A percentile compares a stretch with the other conserved stretches of the same genome.
phyloP scores from a whole-genome alignment of 2,329 filamentous ascomycete species.

The Ambrosiella xylebori region DNA sequence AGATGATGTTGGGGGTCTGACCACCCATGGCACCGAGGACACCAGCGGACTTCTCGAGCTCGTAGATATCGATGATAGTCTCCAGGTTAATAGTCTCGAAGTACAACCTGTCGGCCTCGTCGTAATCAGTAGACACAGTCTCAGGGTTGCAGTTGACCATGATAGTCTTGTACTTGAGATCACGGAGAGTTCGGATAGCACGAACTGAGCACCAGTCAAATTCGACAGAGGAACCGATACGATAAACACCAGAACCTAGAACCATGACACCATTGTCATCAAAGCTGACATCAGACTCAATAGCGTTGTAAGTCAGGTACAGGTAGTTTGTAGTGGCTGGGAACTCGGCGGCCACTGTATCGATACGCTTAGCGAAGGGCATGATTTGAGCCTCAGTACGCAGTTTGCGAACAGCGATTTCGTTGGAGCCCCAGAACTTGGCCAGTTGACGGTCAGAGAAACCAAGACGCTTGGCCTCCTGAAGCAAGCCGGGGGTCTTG shows the following conservation, averaged over 20 bases:
- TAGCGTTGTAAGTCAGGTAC: constrained; percentile 88
- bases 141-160: constrained; percentile 95
- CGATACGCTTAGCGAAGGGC: constrained; percentile 92
- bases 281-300: constrained; percentile 68
- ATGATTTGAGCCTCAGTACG: constrained; percentile 73
- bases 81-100: constrained; percentile 93
- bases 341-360: constrained; percentile 95
- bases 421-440: constrained; percentile 87
- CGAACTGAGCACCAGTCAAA: constrained; percentile 98
- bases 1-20: constrained; percentile 96
- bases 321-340: constrained; percentile 90
- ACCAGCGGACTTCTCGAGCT: constrained; percentile 65
- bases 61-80: constrained; percentile 83
- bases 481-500: constrained; percentile 47
- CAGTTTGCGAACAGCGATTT: constrained; percentile 69
- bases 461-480: constrained; percentile 79
- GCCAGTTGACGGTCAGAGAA: constrained; percentile 90
- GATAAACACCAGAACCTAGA: constrained; percentile 84
- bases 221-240: constrained; percentile 93
- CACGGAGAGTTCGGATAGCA: constrained; percentile 76
- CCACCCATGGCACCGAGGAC: constrained; percentile 93
- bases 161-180: constrained; percentile 76
- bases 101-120: constrained; percentile 85
- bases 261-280: constrained; percentile 92
- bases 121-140: constrained; percentile 78